These are phyloP conservation scores for Zostera marina DNA, from an alignment of 116 monocot species.

Conservation along the genomic window DNA sequence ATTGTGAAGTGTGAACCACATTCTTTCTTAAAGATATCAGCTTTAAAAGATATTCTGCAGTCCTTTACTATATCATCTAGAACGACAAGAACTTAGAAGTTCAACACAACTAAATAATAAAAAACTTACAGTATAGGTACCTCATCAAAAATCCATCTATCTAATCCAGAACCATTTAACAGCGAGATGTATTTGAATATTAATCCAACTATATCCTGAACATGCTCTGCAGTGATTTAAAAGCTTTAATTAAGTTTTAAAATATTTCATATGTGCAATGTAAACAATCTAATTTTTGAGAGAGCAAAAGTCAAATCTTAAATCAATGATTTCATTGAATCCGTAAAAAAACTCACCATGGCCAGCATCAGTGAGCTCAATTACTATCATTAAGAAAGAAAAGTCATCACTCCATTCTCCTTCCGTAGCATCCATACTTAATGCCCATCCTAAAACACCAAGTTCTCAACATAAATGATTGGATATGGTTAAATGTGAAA, in stretches of 20 bases:
- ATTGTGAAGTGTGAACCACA: too few relatives aligned
- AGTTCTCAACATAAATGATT: not conserved
- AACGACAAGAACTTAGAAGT: too few relatives aligned
- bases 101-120: too few relatives aligned
- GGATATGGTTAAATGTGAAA: too few relatives aligned
- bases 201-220: conserved; percentile 80
- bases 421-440: conserved; percentile 78
- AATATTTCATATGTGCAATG: not conserved
- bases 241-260: not conserved
- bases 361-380: conserved; percentile 84
- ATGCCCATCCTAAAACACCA: conserved; percentile 68
- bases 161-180: conserved; percentile 43
- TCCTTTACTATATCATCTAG: too few relatives aligned
- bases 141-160: conserved; percentile 91
- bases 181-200: conserved; percentile 78
- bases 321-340: too few relatives aligned
- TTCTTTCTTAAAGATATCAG: too few relatives aligned
- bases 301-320: too few relatives aligned
- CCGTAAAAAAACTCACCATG: conserved; percentile 38
- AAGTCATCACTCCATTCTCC: conserved; percentile 50
- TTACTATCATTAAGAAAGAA: conserved; percentile 66
- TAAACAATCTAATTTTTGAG: too few relatives aligned
- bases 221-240: conserved; percentile 39
- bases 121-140: conserved; percentile 20
- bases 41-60: too few relatives aligned